phyloP scores from a whole-genome alignment of 345 rosid species.

The Syzygium oleosum region DNA sequence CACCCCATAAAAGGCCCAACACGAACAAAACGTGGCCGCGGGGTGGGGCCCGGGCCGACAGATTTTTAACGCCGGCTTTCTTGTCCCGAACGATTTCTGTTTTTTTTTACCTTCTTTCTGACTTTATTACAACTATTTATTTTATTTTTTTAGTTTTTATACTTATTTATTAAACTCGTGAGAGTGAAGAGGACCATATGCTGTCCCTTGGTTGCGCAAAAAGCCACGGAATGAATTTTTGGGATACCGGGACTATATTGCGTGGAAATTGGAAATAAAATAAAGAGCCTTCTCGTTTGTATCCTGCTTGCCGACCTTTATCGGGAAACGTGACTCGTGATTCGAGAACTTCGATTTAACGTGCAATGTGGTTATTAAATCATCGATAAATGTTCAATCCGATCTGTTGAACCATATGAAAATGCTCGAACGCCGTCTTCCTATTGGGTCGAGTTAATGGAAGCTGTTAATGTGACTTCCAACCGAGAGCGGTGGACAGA shows the following conservation, averaged over 20 bases:
- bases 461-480: background rate
- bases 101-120: background rate
- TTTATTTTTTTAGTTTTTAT: too few species aligned
- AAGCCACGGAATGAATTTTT: background rate
- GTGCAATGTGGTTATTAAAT: background rate
- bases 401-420: background rate
- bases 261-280: background rate
- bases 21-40: background rate
- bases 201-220: background rate
- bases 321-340: background rate
- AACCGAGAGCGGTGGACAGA: fast-evolving
- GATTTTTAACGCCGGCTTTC: background rate
- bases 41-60: background rate
- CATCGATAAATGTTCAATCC: background rate
- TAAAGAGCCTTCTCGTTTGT: background rate
- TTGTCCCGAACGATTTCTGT: background rate
- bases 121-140: background rate
- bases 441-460: background rate
- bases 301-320: background rate
- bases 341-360: too few species aligned
- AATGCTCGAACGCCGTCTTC: background rate
- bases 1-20: background rate
- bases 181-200: background rate
- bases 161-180: background rate
- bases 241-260: background rate